A percentile compares a stretch with the other conserved stretches of the same genome.
phyloP scores from a whole-genome alignment of 495 filamentous ascomycete species.

The Aspergillus campestris region DNA sequence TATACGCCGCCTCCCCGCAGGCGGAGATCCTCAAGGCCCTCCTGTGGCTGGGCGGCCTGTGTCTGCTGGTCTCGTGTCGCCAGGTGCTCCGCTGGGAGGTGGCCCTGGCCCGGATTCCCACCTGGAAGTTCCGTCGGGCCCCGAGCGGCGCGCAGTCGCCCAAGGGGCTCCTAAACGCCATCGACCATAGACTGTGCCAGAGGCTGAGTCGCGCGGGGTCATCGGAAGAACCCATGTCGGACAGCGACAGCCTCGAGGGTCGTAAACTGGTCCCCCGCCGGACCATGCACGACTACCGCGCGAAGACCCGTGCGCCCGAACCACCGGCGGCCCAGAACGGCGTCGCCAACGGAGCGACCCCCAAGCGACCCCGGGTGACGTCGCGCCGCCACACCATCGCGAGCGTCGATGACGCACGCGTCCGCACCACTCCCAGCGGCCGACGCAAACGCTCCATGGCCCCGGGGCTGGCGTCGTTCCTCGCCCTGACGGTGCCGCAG shows the following conservation, averaged over 20 bases:
- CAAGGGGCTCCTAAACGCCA: constrained; percentile 41
- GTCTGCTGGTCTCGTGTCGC: constrained; percentile 61
- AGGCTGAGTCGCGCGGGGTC: constrained; percentile 28
- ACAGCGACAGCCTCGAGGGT: constrained; percentile 34
- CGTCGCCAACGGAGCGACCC: no score
- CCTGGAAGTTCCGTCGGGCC: constrained; percentile 72
- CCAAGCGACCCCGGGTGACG: no score
- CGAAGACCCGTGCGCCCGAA: constrained; percentile 5
- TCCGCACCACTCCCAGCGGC: constrained; percentile 52
- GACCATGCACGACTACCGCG: constrained; percentile 17
- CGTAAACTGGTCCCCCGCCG: constrained; percentile 16
- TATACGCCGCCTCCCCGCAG: constrained; percentile 76
- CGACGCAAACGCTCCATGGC: constrained; percentile 61
- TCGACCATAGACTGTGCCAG: constrained; percentile 42
- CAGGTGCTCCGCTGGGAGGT: constrained; percentile 81
- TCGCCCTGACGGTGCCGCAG: constrained; percentile 71
- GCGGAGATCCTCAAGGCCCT: constrained; percentile 71
- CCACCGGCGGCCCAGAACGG: not conserved
- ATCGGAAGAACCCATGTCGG: constrained; percentile 27
- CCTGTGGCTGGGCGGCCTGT: constrained; percentile 81
- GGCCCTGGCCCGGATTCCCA: constrained; percentile 76
- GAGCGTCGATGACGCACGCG: constrained; percentile 24
- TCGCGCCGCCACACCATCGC: constrained; percentile 48
- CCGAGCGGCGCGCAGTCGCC: constrained; percentile 36
- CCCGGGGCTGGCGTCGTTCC: constrained; percentile 58